Evolutionary conservation across 2,329 filamentous ascomycete species (phyloP), one percentile per base, ranked within the genome.

Genomic region (Ophiocordyceps camponoti-rufipedis): DNA sequence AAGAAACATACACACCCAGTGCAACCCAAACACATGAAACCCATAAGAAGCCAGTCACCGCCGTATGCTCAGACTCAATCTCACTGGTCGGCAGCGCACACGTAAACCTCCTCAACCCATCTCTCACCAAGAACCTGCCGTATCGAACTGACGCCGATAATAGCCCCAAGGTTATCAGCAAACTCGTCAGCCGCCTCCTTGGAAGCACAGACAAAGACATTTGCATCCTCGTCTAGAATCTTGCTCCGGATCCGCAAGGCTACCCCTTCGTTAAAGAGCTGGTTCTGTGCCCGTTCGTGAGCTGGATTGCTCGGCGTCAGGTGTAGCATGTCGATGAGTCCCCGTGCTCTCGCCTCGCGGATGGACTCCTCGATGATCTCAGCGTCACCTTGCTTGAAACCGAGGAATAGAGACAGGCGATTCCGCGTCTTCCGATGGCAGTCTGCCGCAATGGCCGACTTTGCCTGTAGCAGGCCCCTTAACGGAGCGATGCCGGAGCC

Each of bases 41-140:
- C 23, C 23, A 23, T 23, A 23, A 23, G 23, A 23, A 23, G 23
- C 23, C 23, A 23, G 23, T 23, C 23, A 3, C 23, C 3, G 23
- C 23, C 23, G 23, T 23, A 23, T 23, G 23, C 23, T 23, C 23
- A 23, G 23, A 23, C 23, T 23, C 23, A 23, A 5, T 23, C 23
- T 31, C 29, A 9, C 35, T 38, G 33, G 14, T 39, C 35, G n/a
- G n/a, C 39, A 8, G 44, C 28, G 12, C n/a, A 46, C 7, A 46
- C 44, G 31, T 46, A 46, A 18, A 46, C 40, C 40, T 46, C 44
- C 14, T 46, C 44, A 5, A 46, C 31, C 44, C 44, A 46, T 42
- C 44, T 33, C 10, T 46, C 44, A 3, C 44, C 44, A 12, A 46
- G 40, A 3, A 29, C 40, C 6, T 46, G 40, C 10, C 44, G 31